A percentile compares a stretch with the other conserved stretches of the same genome.
phyloP scores from a whole-genome alignment of 148 eudicot genomes.

The Drosera capensis region DNA sequence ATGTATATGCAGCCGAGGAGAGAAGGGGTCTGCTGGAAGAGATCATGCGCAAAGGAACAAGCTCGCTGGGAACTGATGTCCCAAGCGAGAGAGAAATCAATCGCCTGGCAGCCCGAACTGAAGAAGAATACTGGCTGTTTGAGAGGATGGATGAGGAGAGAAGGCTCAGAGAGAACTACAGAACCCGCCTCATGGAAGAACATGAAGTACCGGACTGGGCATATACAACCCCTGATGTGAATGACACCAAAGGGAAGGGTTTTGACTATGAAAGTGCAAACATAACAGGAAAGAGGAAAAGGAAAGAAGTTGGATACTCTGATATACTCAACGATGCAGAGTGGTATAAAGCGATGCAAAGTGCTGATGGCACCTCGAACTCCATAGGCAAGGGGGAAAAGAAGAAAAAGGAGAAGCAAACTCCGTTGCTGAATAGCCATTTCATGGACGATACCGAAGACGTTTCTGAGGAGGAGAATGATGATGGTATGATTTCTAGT shows the following conservation, averaged over 20 bases:
- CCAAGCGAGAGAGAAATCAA: constrained; percentile 98
- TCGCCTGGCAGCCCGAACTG: constrained; percentile 87
- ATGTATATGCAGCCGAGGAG: constrained; percentile 75
- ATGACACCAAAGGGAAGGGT: constrained; percentile 51
- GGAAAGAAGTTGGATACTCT: constrained; percentile 78
- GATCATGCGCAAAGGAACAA: constrained; percentile 93
- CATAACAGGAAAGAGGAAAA: constrained; percentile 62
- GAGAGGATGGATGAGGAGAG: constrained; percentile 98
- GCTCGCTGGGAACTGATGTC: constrained; percentile 79
- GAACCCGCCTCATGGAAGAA: constrained; percentile 82
- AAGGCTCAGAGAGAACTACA: constrained; percentile 62
- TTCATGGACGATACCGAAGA: constrained; percentile 19
- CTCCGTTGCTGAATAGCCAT: constrained; percentile 7
- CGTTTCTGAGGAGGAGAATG: constrained; percentile 24
- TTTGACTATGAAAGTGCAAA: constrained; percentile 49
- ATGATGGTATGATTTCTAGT: constrained; percentile 25
- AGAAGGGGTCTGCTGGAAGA: constrained; percentile 88
- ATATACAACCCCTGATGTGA: constrained; percentile 34
- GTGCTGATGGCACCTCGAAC: constrained; percentile 30
- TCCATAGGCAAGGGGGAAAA: constrained; percentile 26
- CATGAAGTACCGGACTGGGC: constrained; percentile 98
- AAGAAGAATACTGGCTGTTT: constrained; percentile 87
- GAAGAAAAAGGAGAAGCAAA: constrained; percentile 22
- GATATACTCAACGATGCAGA: constrained; percentile 63
- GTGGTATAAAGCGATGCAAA: constrained; percentile 73